phyloP scores from a whole-genome alignment of 75 land plant genomes.

The Azolla pinnata region DNA sequence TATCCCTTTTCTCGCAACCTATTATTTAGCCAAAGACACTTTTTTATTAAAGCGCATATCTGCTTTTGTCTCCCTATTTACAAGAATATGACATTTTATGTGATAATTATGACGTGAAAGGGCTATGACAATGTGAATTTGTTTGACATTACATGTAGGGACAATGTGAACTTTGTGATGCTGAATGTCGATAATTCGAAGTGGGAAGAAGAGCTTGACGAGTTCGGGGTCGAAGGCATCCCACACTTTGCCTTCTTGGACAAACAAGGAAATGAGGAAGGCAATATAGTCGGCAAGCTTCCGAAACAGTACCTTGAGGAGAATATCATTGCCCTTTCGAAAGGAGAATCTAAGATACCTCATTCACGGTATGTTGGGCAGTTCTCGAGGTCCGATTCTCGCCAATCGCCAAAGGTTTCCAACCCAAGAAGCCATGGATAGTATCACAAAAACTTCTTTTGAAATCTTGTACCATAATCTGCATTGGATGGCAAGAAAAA shows the following conservation, averaged over 20 bases:
- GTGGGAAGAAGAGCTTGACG: conserved; percentile 96
- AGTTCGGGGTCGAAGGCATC: conserved; percentile 98
- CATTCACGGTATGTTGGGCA: conserved; percentile 74
- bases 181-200: conserved; percentile 94
- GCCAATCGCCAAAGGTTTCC: conserved; percentile 50
- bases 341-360: conserved; percentile 60
- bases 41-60: too few relatives aligned
- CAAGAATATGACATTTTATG: too few relatives aligned
- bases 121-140: too few relatives aligned
- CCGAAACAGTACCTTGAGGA: conserved; percentile 64
- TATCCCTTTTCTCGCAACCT: too few relatives aligned
- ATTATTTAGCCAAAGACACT: too few relatives aligned
- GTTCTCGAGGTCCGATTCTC: conserved; percentile 60
- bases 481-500: too few relatives aligned
- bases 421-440: conserved; percentile 77
- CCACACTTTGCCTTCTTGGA: conserved; percentile 96
- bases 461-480: neutral
- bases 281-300: conserved; percentile 81
- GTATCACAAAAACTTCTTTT: conserved; percentile 1
- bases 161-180: conserved; percentile 89
- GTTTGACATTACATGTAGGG: conserved; percentile 40
- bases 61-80: too few relatives aligned
- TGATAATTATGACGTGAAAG: too few relatives aligned
- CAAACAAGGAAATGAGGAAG: conserved; percentile 83
- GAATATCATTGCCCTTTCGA: conserved; percentile 76